phyloP scores from a whole-genome alignment of 2,329 filamentous ascomycete genomes.

The Diplodia seriata region DNA sequence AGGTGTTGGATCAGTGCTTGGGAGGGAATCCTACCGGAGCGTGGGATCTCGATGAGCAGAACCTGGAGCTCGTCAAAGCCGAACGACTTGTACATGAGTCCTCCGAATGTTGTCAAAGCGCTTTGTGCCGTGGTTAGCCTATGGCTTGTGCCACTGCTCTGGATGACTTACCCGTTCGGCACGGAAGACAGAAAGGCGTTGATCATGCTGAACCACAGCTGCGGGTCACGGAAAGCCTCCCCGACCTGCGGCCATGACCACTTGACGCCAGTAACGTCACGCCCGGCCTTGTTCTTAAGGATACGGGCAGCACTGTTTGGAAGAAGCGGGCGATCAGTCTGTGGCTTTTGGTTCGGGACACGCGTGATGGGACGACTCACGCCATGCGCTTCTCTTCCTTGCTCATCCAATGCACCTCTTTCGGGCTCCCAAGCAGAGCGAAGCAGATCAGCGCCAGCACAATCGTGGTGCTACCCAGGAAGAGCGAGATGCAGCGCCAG shows the following conservation, averaged over 20 bases:
- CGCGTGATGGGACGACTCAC: neutral
- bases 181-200: constrained; percentile 33
- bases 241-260: constrained; percentile 31
- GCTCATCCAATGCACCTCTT: constrained; percentile 38
- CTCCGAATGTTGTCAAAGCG: constrained; percentile 27
- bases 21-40: constrained; percentile 33
- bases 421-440: constrained; percentile 38
- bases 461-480: constrained; percentile 34
- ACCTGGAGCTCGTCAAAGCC: constrained; percentile 41
- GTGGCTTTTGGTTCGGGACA: too few relatives aligned
- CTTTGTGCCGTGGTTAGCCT: neutral
- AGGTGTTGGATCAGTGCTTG: neutral
- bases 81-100: constrained; percentile 29
- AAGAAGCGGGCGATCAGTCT: neutral
- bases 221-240: constrained; percentile 30
- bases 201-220: constrained; percentile 31
- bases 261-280: constrained; percentile 30
- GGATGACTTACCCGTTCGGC: constrained; percentile 24
- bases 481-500: constrained; percentile 31
- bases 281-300: constrained; percentile 26
- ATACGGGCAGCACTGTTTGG: constrained; percentile 28
- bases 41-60: constrained; percentile 45
- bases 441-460: constrained; percentile 36
- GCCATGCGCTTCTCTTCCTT: constrained; percentile 33
- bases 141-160: too few relatives aligned